phyloP scores from a whole-genome alignment of 768 basidiomycete genomes.

The Phylloporus sp. region DNA sequence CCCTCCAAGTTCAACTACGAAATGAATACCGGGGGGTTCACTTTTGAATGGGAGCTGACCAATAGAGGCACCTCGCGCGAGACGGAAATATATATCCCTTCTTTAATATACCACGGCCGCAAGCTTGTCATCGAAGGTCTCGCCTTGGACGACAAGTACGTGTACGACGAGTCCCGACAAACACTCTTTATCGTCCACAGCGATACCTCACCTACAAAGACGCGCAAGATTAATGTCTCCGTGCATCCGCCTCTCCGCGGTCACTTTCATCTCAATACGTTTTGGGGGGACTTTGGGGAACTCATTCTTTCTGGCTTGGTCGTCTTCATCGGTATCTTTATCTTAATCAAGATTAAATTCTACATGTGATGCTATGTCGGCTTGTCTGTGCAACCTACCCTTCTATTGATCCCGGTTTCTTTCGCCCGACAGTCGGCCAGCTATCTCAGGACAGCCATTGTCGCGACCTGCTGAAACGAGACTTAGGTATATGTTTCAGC shows the following conservation, averaged over 20 bases:
- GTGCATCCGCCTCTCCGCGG: conserved; percentile 51
- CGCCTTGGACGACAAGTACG: conserved; percentile 44
- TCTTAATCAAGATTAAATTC: conserved; percentile 27
- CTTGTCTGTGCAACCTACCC: background rate
- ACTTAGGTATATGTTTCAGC: background rate
- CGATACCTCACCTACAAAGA: conserved; percentile 36
- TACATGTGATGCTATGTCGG: conserved; percentile 18
- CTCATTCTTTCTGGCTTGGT: conserved; percentile 29
- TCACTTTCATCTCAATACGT: conserved; percentile 55
- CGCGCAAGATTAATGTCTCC: conserved; percentile 50
- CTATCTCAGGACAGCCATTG: no score
- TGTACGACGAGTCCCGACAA: conserved; percentile 63
- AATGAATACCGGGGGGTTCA: conserved; percentile 65
- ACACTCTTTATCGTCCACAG: conserved; percentile 65
- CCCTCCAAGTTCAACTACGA: conserved; percentile 75
- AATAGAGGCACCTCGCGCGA: conserved; percentile 41
- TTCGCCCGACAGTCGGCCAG: no score
- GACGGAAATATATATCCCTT: conserved; percentile 83
- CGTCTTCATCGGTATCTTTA: conserved; percentile 30
- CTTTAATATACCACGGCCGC: conserved; percentile 52
- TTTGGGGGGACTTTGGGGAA: conserved; percentile 58
- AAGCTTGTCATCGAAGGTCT: conserved; percentile 59
- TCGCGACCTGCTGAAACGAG: background rate
- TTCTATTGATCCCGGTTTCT: no score
- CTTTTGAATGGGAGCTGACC: conserved; percentile 54